Conservation (phyloP, 768 basidiomycete genomes). For the Rhizopogon roseolus region DNA sequence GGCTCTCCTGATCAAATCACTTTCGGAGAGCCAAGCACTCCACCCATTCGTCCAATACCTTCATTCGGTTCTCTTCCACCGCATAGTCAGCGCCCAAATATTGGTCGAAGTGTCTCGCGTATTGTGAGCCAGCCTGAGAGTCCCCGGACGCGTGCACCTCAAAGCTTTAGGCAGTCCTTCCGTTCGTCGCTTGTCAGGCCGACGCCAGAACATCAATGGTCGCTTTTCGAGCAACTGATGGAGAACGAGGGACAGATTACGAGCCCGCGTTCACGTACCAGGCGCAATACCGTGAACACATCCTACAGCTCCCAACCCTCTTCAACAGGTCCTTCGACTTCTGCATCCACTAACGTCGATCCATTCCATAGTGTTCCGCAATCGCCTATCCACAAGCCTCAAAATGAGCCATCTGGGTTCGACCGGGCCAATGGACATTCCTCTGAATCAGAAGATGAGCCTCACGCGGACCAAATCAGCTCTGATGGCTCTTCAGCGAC, state of each 20-base stretch:
- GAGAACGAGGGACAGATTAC: conserved; percentile 52
- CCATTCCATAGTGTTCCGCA: neutral
- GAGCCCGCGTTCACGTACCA: neutral
- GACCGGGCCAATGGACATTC: neutral
- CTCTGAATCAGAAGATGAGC: conserved; percentile 5
- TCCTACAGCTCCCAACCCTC: neutral
- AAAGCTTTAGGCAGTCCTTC: conserved; percentile 12
- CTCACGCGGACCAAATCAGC: conserved; percentile 8
- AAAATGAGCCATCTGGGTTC: neutral
- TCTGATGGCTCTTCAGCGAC: conserved; percentile 8
- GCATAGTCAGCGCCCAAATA: neutral
- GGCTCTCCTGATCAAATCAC: conserved; percentile 23
- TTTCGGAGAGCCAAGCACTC: conserved; percentile 10
- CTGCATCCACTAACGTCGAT: neutral
- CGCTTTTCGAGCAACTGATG: conserved; percentile 68
- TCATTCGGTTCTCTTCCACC: conserved; percentile 7
- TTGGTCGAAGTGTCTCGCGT: conserved; percentile 7
- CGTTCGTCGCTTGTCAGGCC: conserved; percentile 5
- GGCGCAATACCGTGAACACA: conserved; percentile 4
- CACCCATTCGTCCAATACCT: conserved; percentile 11
- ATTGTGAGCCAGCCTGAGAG: conserved; percentile 3
- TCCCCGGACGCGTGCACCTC: neutral
- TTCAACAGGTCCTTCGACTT: conserved; percentile 3
- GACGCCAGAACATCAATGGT: conserved; percentile 44
- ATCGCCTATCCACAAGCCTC: neutral